phyloP scores from a whole-genome alignment of 306 rosid species.

The Glycine latifolia region DNA sequence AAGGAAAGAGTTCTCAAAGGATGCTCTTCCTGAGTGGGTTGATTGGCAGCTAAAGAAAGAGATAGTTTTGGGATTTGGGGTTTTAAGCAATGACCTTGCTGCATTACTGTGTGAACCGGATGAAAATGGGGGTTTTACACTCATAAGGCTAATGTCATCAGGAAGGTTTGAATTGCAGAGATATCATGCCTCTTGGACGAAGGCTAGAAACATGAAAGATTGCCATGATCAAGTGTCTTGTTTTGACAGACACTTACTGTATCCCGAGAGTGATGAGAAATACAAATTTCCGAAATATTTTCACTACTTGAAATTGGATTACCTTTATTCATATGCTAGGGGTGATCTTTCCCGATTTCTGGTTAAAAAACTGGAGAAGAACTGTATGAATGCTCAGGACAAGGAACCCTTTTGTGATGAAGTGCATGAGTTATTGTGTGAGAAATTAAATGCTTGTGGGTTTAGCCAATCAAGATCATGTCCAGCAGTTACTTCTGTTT shows the following conservation, averaged over 20 bases:
- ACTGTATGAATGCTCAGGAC: background rate
- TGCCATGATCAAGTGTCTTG: conserved; percentile 44
- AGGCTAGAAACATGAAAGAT: conserved; percentile 43
- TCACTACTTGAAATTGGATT: conserved; percentile 58
- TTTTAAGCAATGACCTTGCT: conserved; percentile 57
- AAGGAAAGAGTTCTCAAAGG: conserved; percentile 65
- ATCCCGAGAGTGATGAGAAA: conserved; percentile 52
- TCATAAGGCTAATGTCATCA: conserved; percentile 69
- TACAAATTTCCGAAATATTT: conserved; percentile 53
- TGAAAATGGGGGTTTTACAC: conserved; percentile 71
- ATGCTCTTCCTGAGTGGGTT: conserved; percentile 74
- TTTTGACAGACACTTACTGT: conserved; percentile 52
- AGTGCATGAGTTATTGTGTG: conserved; percentile 64
- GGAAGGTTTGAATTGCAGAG: conserved; percentile 77
- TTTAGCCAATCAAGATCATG: conserved; percentile 56
- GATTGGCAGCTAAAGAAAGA: conserved; percentile 82
- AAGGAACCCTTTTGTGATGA: conserved; percentile 48
- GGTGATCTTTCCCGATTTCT: conserved; percentile 56
- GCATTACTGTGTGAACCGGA: conserved; percentile 56
- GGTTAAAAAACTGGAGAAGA: conserved; percentile 42
- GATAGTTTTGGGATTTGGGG: conserved; percentile 70
- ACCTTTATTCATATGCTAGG: conserved; percentile 58
- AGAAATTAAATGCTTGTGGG: conserved; percentile 65
- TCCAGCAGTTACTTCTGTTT: conserved; percentile 57
- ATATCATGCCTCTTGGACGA: conserved; percentile 61